Base-by-base conservation (phyloP, 2,329 filamentous ascomycete species). In the Epicoccum sorghinum region DNA sequence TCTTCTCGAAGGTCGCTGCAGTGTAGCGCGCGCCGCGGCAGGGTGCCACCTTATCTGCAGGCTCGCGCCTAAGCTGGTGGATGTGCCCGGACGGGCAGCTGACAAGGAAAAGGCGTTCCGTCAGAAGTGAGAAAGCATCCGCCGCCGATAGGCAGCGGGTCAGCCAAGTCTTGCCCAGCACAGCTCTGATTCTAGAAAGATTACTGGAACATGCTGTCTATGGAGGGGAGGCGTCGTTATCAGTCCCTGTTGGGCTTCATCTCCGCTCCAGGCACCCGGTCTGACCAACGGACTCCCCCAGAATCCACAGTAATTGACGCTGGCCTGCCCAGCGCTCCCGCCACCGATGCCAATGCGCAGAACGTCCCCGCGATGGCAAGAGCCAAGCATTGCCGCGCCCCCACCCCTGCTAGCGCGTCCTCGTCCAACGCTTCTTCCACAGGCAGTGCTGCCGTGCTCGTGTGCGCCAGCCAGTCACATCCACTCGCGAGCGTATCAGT, bases 71-170 rank as follows among this genome's bases (percentile, higher is more conserved):
- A 46, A 37, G 23, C 7, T 49, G 52, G 27, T 50, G 18, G 36
- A 47, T 30, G 42, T 42, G 47, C 62, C 64, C 49, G 50, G 53
- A 61, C 45, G 61, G 64, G 64, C 64, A 67, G 59, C 52, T 65
- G 60, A 51, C 58, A 67, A 67, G 62, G 44, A 40, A 46, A 45
- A 51, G 58, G 57, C 57, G 58, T 51, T 52, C 40, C 39, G 40
- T 47, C 38, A 33, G 39, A 29, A 44, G 48, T 30, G 35, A 24
- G 43, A 42, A 39, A 48, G 42, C 36, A 39, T 35, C 36, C 45
- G 42, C 46, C 43, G 44, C 52, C 54, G 47, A 57, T 25, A 44
- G 42, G 39, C 51, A 58, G 55, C 56, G 56, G 47, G 50, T 22
- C 44, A 33, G 58, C 60, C 57, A 61, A 61, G 60, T 12, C n/a